phyloP scores from a whole-genome alignment of 805 yeast genomes.

The Osmozyma mogii region DNA sequence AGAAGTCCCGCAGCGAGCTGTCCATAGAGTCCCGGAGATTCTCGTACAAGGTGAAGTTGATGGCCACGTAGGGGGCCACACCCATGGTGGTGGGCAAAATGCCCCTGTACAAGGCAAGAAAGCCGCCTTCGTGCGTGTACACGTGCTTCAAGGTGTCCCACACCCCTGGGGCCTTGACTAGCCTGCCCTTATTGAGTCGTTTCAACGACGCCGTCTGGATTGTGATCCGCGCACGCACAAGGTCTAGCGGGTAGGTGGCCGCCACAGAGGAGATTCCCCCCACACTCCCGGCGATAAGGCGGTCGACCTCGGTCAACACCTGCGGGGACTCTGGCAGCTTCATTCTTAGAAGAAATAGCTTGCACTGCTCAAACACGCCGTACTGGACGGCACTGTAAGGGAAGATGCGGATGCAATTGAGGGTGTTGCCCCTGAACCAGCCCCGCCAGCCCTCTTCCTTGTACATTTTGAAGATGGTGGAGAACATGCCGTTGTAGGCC shows the following conservation, averaged over 20 bases:
- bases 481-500: constrained; percentile 58
- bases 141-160: constrained; percentile 47
- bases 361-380: constrained; percentile 66
- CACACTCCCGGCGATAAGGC: constrained; percentile 68
- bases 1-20: constrained; percentile 24
- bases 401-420: constrained; percentile 82
- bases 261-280: constrained; percentile 78
- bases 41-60: constrained; percentile 88
- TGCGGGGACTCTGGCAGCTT: constrained; percentile 13
- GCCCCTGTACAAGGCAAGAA: constrained; percentile 73
- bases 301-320: constrained; percentile 43
- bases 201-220: constrained; percentile 71
- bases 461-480: constrained; percentile 73
- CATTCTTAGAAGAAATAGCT: constrained; percentile 24
- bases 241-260: constrained; percentile 86
- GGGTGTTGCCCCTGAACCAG: constrained; percentile 80
- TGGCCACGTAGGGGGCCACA: constrained; percentile 93
- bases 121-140: constrained; percentile 74
- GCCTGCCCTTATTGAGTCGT: constrained; percentile 40
- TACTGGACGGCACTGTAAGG: constrained; percentile 96
- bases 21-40: constrained; percentile 54
- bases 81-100: constrained; percentile 86
- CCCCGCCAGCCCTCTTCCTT: constrained; percentile 90
- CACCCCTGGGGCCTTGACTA: constrained; percentile 64
- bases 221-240: constrained; percentile 82